A percentile compares a stretch with the other conserved stretches of the same genome.
Evolutionary conservation across 176 grass and related monocot genomes (phyloP).

Genomic region (Oryza longistaminata): DNA sequence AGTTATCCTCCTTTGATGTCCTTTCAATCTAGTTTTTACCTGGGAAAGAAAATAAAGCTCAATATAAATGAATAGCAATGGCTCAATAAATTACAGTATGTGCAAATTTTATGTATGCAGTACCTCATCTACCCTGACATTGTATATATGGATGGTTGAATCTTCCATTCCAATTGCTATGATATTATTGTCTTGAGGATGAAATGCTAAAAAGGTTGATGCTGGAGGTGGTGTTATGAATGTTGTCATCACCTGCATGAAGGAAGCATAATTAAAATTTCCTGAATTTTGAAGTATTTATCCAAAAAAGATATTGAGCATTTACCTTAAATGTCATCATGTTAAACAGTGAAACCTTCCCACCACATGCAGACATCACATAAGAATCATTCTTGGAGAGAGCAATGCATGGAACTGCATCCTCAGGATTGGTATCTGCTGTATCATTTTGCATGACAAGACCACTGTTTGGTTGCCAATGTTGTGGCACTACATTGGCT

Average conservation of each 20-base stretch:
- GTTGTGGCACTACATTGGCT: conserved; percentile 74
- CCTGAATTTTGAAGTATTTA: conserved; percentile 2
- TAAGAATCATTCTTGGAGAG: conserved; percentile 99
- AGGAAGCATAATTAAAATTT: conserved; percentile 28
- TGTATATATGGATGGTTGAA: conserved; percentile 99
- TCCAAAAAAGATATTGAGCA: conserved; percentile 24
- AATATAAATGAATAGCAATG: conserved; percentile 39
- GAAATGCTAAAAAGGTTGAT: conserved; percentile 95
- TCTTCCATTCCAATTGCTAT: conserved; percentile 99
- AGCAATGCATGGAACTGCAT: conserved; percentile 86
- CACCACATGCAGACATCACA: conserved; percentile 97
- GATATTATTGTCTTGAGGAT: conserved; percentile 98
- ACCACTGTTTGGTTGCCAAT: conserved; percentile 92
- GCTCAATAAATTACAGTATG: conserved; percentile 20
- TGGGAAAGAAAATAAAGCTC: conserved; percentile 43
- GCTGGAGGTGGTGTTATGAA: conserved; percentile 92
- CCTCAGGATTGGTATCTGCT: conserved; percentile 67
- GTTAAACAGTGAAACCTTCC: conserved; percentile 98
- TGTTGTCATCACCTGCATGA: conserved; percentile 89
- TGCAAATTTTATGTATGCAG: background rate
- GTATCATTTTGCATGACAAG: conserved; percentile 93
- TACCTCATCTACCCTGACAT: conserved; percentile 99
- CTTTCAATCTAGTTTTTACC: conserved; percentile 93
- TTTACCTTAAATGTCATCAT: conserved; percentile 99
- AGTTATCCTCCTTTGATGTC: conserved; percentile 92